Evolutionary conservation across 116 monocot species (phyloP).

Genomic region (Thalassia testudinum): DNA sequence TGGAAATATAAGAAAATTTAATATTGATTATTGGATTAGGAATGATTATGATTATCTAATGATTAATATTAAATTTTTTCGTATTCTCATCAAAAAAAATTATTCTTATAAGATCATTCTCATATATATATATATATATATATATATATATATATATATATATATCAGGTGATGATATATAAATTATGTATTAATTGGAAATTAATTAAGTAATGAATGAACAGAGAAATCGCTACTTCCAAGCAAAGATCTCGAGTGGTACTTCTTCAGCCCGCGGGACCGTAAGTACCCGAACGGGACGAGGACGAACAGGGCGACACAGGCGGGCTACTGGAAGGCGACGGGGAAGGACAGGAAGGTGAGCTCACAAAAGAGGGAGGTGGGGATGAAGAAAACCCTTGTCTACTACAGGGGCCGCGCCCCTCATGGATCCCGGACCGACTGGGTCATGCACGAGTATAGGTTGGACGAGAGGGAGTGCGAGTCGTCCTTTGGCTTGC

Average conservation of each 20-base stretch:
- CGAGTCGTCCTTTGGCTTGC: conserved; percentile 9
- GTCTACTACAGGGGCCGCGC: conserved; percentile 18
- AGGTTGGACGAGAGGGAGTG: conserved; percentile 44
- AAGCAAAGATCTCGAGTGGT: conserved; percentile 52
- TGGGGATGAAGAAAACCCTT: conserved; percentile 24
- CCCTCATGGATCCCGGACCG: conserved; percentile 20
- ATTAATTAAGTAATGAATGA: background rate
- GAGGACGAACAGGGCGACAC: conserved; percentile 17
- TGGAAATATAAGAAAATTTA: too few species aligned
- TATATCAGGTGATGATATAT: background rate
- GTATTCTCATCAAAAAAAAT: background rate
- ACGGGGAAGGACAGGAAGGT: conserved; percentile 22
- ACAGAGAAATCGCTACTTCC: conserved; percentile 63
- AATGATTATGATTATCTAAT: too few species aligned
- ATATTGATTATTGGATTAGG: too few species aligned
- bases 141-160: too few species aligned
- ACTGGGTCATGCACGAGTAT: conserved; percentile 59
- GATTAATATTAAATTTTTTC: background rate
- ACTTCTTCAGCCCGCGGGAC: conserved; percentile 22
- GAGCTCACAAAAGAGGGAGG: conserved; percentile 9
- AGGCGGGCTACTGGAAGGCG: conserved; percentile 18
- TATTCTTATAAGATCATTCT: too few species aligned
- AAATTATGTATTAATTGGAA: background rate
- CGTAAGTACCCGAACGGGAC: conserved; percentile 20
- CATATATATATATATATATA: too few species aligned